A percentile compares a stretch with the other conserved stretches of the same genome.
Conservation (phyloP, 164 flowering plant species). For the Magnolia kwangsiensis region DNA sequence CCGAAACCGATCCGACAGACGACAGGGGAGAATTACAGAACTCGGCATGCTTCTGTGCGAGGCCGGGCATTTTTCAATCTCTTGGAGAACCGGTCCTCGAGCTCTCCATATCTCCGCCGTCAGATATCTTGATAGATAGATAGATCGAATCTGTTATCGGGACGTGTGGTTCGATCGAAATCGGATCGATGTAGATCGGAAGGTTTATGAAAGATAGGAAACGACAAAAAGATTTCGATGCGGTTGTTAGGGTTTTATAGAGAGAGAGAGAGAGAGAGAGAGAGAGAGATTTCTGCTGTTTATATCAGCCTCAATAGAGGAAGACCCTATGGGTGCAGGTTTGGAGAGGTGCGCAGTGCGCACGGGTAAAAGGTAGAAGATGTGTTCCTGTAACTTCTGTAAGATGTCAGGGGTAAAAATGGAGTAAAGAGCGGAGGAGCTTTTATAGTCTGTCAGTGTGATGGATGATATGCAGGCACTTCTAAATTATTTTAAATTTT, state of each 20-base stretch:
- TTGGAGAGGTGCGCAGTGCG: conserved; percentile 3
- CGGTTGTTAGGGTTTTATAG: conserved; percentile 2
- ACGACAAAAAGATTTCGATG: not conserved
- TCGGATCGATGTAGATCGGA: not conserved
- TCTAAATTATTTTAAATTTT: too few relatives aligned
- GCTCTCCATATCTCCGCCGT: not conserved
- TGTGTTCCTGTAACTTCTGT: not conserved
- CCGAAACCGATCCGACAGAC: conserved; percentile 30
- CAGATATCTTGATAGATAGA: not conserved
- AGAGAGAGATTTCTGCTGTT: not conserved
- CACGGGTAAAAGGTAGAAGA: not conserved
- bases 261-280: conserved; percentile 1
- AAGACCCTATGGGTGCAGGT: not conserved
- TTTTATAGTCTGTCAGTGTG: too few relatives aligned
- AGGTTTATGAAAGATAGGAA: not conserved
- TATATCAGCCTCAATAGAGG: not conserved
- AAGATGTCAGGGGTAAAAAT: not conserved
- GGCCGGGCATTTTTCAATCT: conserved; percentile 31
- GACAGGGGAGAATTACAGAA: conserved; percentile 21
- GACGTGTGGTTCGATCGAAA: not conserved
- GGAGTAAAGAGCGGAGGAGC: too few relatives aligned
- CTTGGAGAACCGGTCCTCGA: not conserved
- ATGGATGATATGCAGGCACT: too few relatives aligned
- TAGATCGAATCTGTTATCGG: not conserved
- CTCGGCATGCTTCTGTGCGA: conserved; percentile 32